Base-by-base conservation (phyloP, 176 grass and related monocot genomes). In the Carex scoparia region DNA sequence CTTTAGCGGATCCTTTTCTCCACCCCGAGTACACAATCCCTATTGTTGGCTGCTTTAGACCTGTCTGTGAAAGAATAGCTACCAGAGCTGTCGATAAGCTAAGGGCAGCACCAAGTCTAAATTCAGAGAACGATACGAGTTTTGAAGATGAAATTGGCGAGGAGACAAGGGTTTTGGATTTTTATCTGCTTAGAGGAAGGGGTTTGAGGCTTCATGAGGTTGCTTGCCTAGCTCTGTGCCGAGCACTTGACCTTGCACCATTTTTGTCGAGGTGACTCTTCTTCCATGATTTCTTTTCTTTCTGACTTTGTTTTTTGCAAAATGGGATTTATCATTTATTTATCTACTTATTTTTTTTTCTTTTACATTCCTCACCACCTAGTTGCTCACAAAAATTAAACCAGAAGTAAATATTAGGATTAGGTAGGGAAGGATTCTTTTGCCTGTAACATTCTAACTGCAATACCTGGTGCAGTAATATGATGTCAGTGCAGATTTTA, bases 161-260 rank as follows among this genome's bases (percentile, higher is more conserved):
- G 76, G 88, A 91, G 58, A 5, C 60, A 23, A 65, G 79, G 14
- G 89, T 98, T 62, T 61, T 92, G 38, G 91, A 95, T 83, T 98
- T 98, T 87, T 98, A 98, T 89, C 84, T 92, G 16, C 87, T 74
- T 3, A 87, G 86, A 77, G 76, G 76, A n/a, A 98, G 91, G 79
- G 88, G 91, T 59, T 73, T 98, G 80, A 86, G 95, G 88, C 93
- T 98, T 80, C 95, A 95, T 82, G 95, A 98, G 83, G 42, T 93
- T 61, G 83, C 88, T 38, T 93, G 89, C 46, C 86, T 93, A 44
- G 93, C 91, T 19, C 88, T 98, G 7, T 86, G 89, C 53, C 89
- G 89, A 12, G 80, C 89, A 3, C 87, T 98, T 53, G 95, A 98
- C 86, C 86, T 98, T 28, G 89, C 88, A 31, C 89, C 93, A 9